A percentile compares a stretch with the other conserved stretches of the same genome.
Conservation (phyloP, 2,329 filamentous ascomycete genomes). For the Neoarthrinium moseri region DNA sequence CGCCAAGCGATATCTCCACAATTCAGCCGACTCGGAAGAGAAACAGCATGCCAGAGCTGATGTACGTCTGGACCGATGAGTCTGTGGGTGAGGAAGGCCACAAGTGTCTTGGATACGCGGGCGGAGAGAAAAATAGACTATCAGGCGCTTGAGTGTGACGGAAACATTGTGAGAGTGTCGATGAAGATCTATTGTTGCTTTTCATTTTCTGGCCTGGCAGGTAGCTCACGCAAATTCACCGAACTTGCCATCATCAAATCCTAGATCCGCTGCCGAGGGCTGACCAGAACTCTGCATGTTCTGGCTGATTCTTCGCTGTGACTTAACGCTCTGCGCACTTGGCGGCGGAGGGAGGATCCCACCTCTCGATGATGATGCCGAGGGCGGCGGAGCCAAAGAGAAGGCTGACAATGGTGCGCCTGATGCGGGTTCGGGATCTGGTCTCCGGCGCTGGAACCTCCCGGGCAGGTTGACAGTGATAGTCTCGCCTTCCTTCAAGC, state of each 20-base stretch:
- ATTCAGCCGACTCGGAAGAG: constrained; percentile 1
- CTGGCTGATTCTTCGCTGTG: constrained; percentile 54
- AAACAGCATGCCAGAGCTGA: constrained; percentile 15
- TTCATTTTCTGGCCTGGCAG: neutral
- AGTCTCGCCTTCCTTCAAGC: constrained; percentile 85
- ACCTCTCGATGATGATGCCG: constrained; percentile 31
- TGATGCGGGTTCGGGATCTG: constrained; percentile 27
- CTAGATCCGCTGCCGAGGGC: constrained; percentile 60
- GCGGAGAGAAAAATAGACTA: constrained; percentile 1
- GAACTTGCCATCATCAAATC: constrained; percentile 86
- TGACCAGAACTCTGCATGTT: constrained; percentile 36
- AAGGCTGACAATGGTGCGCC: constrained; percentile 52
- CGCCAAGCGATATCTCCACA: neutral
- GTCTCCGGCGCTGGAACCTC: constrained; percentile 49
- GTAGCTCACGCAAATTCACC: constrained; percentile 67
- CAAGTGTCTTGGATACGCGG: constrained; percentile 2
- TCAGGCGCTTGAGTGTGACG: neutral
- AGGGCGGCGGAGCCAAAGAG: constrained; percentile 71
- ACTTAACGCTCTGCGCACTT: constrained; percentile 58
- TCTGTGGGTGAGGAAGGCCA: constrained; percentile 7
- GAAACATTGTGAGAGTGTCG: neutral
- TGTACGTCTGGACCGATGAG: constrained; percentile 4
- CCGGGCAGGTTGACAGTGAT: constrained; percentile 78
- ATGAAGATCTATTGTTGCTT: no score
- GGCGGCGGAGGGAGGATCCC: constrained; percentile 60